Evolutionary conservation across 495 filamentous ascomycete species (phyloP), one percentile per base, ranked within the genome.

Genomic region (Aspergillus egyptiacus): DNA sequence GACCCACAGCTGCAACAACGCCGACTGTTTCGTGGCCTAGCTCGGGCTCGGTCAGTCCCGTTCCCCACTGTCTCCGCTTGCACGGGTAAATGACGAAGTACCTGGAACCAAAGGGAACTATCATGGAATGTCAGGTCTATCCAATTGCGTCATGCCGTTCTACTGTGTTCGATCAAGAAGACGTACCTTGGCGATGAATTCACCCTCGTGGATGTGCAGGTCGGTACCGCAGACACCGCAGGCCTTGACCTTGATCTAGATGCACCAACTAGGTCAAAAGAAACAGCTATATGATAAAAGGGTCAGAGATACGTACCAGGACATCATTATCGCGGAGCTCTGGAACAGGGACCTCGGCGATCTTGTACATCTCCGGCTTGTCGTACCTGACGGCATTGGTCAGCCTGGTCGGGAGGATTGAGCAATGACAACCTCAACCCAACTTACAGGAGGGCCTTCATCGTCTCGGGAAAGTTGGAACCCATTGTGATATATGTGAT

Each of bases 161-260:
- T 17, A 18, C 10, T n/a, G 19, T 36, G 8, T 34, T 10, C 4
- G 10, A 17, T 14, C 8, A 4, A 9, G 20, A 22, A 34, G 15
- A 51, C 63, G 45, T 67, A 79, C 75, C 71, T 79, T 75, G 50
- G 77, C 77, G 61, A 79, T 74, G 54, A 80, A 80, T 60, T 80
- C 75, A 53, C 77, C 77, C 47, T 84, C 80, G 56, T 85, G 81
- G 58, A 84, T 85, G 59, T 84, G 82, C 55, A 73, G 48, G 55
- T 80, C 82, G 42, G 82, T 84, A 50, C 82, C 82, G 46, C 82
- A 86, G 48, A 85, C 79, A 72, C 82, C 82, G 48, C 79, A 84
- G 15, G 82, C 82, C 66, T 85, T 84, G 48, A 73, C 69, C 53
- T 72, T 71, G 61, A 73, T 66, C 70, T 70, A 34, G 1, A 42